A percentile compares a stretch with the other conserved stretches of the same genome.
phyloP scores from a whole-genome alignment of 1,284 basidiomycete species.

The Grifola frondosa region DNA sequence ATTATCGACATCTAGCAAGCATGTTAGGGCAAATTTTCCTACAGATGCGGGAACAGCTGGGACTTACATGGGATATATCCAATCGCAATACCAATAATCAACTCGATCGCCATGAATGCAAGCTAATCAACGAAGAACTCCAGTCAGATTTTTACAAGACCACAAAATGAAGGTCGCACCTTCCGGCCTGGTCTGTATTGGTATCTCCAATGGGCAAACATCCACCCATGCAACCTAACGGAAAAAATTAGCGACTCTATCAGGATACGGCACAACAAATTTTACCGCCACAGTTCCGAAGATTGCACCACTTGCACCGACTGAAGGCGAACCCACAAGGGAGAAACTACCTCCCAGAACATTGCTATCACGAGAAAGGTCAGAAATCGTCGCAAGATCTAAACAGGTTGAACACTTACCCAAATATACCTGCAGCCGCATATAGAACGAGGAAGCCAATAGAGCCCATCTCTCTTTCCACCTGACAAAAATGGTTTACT shows the following conservation, averaged over 20 bases:
- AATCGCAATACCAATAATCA: constrained; percentile 81
- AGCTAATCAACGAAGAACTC: constrained; percentile 43
- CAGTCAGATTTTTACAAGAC: not conserved
- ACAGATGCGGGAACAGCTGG: not conserved
- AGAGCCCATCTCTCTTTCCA: constrained; percentile 87
- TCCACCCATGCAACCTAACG: constrained; percentile 81
- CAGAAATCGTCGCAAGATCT: not conserved
- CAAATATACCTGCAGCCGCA: constrained; percentile 89
- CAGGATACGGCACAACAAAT: constrained; percentile 2
- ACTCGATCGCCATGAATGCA: constrained; percentile 80
- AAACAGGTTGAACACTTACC: constrained; percentile 42
- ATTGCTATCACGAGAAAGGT: constrained; percentile 47
- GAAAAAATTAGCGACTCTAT: constrained; percentile 2
- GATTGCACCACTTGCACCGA: constrained; percentile 92
- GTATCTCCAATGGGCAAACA: constrained; percentile 91
- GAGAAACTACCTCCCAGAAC: constrained; percentile 90
- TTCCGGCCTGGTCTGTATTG: constrained; percentile 77
- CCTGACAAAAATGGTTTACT: constrained; percentile 45
- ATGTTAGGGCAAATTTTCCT: constrained; percentile 8
- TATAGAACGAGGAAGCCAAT: constrained; percentile 81
- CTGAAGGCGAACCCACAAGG: constrained; percentile 85
- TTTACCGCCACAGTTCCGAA: constrained; percentile 87
- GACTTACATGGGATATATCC: constrained; percentile 78
- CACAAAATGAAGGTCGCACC: constrained; percentile 40
- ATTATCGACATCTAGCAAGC: constrained; percentile 66